Evolutionary conservation across 1,139 yeast species (phyloP), one percentile per base, ranked within the genome.

Genomic region (Kazachstania sp.): DNA sequence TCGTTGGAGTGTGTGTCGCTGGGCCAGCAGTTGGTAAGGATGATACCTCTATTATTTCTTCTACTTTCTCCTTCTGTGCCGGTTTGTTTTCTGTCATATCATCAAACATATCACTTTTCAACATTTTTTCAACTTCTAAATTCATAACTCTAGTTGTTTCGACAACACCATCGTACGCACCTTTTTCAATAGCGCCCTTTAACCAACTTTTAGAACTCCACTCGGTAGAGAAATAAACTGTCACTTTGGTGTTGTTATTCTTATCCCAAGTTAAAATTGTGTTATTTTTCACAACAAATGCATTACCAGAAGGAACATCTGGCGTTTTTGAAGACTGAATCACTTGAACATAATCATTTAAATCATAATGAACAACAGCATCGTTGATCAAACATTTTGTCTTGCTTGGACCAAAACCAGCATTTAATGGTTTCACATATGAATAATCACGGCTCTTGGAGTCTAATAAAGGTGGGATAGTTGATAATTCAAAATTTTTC

Each of bases 321-420:
- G 98, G 98, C 0, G 96, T 86, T 41, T 74, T 74, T 0, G 95
- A 84, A 1, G 75, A 64, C 53, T 85, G 90, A 20, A 79, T 75
- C 2, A 86, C 82, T 39, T 77, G 71, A 34, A 84, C 76, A 50
- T 68, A 72, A 35, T 73, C 68, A 9, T 78, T 75, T 40, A 81
- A 70, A 58, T 86, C 84, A 63, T 72, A 78, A 43, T 75, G 73
- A 44, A 81, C 78, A 32, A 86, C 63, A 7, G 76, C 74, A 56
- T 92, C 98, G 0, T 79, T 78, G 48, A 86, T 81, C 23, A 76
- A 63, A 68, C 97, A 92, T 52, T 74, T 73, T 2, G 98, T 90
- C 60, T 88, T 95, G 59, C 86, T 90, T 9, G 98, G 98, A 0
- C 97, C 98, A 51, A 94, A 83, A 1, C 95, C 79, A 0, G 83